Evolutionary conservation across 352 stramenopile genomes (phyloP), one percentile per base, ranked within the genome.

Genomic region (Phytophthora syringae): DNA sequence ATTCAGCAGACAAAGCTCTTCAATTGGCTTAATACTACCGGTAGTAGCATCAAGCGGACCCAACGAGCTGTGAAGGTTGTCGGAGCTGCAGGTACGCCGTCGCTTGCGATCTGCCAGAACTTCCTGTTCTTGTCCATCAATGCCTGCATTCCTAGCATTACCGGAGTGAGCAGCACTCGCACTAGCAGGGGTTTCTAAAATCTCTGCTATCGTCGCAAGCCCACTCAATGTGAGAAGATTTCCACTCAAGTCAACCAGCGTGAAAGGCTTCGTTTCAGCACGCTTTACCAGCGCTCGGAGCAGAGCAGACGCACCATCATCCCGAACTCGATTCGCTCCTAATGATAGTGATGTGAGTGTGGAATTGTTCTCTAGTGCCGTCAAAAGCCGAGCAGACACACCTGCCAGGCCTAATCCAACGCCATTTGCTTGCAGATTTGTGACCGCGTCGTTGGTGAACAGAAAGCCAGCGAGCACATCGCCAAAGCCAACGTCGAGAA

Each of bases 401-500:
- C 82, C 86, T 13, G 56, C 56, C 15, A 72, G 57, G 1, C 81
- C 79, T 3, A 95, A 58, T 1, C 86, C 86, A 20, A 95, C 76
- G 24, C 88, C 88, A 52, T 90, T 87, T 37, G 79, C 53, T 62
- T 83, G 72, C 18, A 95, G 65, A 36, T 67, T 61, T 30, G 72
- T 63, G 10, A 95, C 50, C 0, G 68, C 77, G 16, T 70, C 34
- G 40, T 95, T 95, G 7, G 72, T 77, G 30, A 74, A 22, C 28
- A 95, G 39, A 28, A 92, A 91, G 18, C 82, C 72, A 6, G 76
- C 84, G n/a, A 95, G 67, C 1, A 92, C 56, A 43, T 93, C 84
- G 11, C 84, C 84, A 60, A 93, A 82, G 16, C 64, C 68, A 36
- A 65, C 77, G 10, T 83, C 83, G 22, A 92, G 76, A 56, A 93